Conservation (phyloP, 306 rosid genomes). For the Citrullus mucosospermus region DNA sequence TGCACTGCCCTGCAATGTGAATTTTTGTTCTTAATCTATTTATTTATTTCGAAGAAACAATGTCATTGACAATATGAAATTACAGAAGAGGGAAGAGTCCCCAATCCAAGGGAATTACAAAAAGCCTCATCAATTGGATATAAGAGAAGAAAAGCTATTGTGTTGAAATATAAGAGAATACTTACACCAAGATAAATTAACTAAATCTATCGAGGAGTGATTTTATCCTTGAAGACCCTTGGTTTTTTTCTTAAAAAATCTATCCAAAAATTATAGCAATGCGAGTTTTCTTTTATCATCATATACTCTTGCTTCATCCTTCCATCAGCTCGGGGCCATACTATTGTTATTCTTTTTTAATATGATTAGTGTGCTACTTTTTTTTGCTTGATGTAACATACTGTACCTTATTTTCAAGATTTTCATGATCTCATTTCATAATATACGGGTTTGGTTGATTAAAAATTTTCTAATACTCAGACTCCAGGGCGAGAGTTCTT, state of each 20-base stretch:
- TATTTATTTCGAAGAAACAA: neutral
- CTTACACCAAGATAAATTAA: neutral
- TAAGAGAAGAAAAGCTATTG: neutral
- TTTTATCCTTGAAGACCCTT: neutral
- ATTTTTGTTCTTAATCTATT: neutral
- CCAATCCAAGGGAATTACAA: neutral
- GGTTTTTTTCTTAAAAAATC: neutral
- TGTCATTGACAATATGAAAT: neutral
- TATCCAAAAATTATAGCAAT: neutral
- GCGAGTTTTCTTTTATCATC: neutral
- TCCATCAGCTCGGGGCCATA: neutral
- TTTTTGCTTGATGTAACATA: neutral
- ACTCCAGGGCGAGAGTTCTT: slow-evolving; percentile 98
- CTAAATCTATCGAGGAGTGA: neutral
- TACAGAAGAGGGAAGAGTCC: neutral
- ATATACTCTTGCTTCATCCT: neutral
- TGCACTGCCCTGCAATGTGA: neutral
- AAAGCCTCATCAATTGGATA: neutral
- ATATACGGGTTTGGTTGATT: neutral
- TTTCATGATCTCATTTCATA: neutral
- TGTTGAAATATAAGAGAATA: neutral
- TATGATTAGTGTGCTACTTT: neutral
- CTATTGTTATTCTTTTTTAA: neutral
- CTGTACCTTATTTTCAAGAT: neutral
- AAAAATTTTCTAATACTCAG: slow-evolving; percentile 25